Base-by-base conservation (phyloP, 2,329 filamentous ascomycete species). In the Elsinoe necatrix region DNA sequence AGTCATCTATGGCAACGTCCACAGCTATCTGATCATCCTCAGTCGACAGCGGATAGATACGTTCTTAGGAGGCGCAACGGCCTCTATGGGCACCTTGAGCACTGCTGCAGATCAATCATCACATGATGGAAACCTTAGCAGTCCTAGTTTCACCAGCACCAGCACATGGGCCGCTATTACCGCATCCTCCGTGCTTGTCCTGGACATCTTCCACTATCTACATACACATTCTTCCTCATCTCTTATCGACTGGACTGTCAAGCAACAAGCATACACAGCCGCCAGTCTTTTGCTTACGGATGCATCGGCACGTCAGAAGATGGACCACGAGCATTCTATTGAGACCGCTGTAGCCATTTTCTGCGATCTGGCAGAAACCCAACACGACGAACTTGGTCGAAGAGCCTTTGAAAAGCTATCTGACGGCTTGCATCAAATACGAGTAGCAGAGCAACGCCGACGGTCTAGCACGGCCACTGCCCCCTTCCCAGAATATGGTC, bases 241-340 rank as follows among this genome's bases (percentile, higher is more conserved):
- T 1, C 64, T 77, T 31, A 70, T 77, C 35, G 76, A 72, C 60
- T 78, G 75, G 75, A 73, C 69, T 0, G 70, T 76, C 61, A 71
- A 71, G 34, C 76, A 78, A 58, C 73, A 77, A 64, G 74, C 75
- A 1, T 77, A 77, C 67, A 77, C 77, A 57, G 72, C 74, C 8
- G 72, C 70, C 58, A 77, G 77, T 74, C 74, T 78, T 20, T 62
- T 78, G 5, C 65, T 77, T 3, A 25, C 23, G 4, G 54, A 56
- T 27, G 25, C 29, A 23, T 25, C 23, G 4, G 18, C 25, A 34
- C 29, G 37, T 2, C 41, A 37, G 4, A 31, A 21, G 14, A 6
- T 25, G 11, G 18, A 47, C 1, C 54, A 56, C n/a, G 21, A 48
- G n/a, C 37, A 56, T 18, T 35, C 31, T 8, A 27, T 56, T 14